Conservation (phyloP, 129 eudicot species). For the Saussurea involucrata region DNA sequence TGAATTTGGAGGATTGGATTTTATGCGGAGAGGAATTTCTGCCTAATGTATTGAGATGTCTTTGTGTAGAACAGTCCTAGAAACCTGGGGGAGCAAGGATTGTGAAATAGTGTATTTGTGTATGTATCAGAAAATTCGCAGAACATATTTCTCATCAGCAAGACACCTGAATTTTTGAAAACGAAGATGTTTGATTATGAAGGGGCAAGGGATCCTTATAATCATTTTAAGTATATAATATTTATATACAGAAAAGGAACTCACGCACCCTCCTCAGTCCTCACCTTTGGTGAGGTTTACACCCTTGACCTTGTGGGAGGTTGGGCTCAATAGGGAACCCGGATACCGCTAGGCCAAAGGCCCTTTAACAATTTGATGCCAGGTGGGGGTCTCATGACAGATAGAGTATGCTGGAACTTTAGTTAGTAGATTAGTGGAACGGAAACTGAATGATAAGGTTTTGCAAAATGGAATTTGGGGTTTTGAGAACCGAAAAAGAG, state of each 20-base stretch:
- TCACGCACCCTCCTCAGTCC: background rate
- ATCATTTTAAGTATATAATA: background rate
- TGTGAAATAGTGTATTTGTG: background rate
- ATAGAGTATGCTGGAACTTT: background rate
- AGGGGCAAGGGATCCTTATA: background rate
- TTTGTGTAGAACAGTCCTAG: constrained; percentile 3
- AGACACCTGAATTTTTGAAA: background rate
- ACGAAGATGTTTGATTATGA: background rate
- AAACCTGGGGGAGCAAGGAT: background rate
- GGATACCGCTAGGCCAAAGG: background rate
- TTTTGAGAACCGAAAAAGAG: constrained; percentile 1
- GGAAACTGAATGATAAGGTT: background rate
- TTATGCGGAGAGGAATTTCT: background rate
- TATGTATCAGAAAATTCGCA: background rate
- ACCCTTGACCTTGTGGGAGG: background rate
- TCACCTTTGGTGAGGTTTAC: background rate
- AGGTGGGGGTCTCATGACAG: background rate
- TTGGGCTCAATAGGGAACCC: background rate
- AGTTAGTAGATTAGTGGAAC: background rate
- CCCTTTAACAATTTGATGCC: too few species aligned
- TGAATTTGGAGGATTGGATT: background rate
- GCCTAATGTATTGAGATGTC: background rate
- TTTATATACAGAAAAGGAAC: background rate
- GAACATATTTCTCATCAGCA: background rate
- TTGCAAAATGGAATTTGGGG: background rate